Conservation (phyloP, 768 basidiomycete species). For the Tylopilus vinaceipallidus region DNA sequence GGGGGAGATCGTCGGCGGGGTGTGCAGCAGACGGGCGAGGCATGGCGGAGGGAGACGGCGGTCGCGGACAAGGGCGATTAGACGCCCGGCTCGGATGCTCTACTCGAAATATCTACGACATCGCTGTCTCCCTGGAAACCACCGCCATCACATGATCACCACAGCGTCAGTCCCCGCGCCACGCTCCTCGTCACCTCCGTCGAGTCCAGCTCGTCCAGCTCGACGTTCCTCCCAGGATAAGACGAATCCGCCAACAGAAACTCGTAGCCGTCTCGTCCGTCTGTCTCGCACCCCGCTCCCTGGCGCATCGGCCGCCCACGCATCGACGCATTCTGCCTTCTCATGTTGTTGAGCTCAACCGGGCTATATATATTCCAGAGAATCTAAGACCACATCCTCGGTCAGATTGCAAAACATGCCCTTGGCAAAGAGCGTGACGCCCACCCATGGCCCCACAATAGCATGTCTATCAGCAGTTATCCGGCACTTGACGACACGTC, state of each 20-base stretch:
- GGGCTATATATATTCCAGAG: constrained; percentile 43
- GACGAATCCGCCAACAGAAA: constrained; percentile 44
- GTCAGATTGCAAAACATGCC: not conserved
- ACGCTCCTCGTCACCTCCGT: constrained; percentile 45
- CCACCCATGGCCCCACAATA: constrained; percentile 53
- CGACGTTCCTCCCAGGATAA: constrained; percentile 39
- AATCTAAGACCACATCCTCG: constrained; percentile 34
- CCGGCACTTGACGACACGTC: constrained; percentile 40
- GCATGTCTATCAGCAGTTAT: constrained; percentile 54
- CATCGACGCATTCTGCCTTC: constrained; percentile 44
- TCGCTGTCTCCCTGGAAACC: no score
- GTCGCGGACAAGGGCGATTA: not conserved
- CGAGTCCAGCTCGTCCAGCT: constrained; percentile 49
- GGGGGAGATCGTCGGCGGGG: constrained; percentile 32
- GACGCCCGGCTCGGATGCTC: no score
- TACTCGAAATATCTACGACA: no score
- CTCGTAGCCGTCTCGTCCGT: constrained; percentile 47
- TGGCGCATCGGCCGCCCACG: constrained; percentile 31
- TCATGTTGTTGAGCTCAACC: constrained; percentile 32
- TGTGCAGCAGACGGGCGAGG: constrained; percentile 7
- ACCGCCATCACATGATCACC: constrained; percentile 28
- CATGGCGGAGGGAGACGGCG: constrained; percentile 36
- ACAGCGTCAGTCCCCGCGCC: constrained; percentile 50
- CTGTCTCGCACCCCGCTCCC: constrained; percentile 9
- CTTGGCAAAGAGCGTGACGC: constrained; percentile 16